Base-by-base conservation (phyloP, 805 yeast species). In the Teunomyces pallodes region DNA sequence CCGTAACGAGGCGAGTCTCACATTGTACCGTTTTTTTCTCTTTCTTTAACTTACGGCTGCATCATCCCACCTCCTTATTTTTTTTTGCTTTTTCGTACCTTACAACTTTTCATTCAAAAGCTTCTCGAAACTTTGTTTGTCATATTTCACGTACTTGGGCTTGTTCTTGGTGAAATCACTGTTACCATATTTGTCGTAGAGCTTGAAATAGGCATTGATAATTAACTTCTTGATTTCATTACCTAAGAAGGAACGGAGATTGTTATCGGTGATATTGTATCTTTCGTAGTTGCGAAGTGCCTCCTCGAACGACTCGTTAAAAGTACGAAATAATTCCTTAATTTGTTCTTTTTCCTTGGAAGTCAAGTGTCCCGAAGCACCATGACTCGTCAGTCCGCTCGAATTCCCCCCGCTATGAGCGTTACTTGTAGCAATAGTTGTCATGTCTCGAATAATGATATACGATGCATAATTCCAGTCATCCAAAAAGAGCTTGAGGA, bases 381-480 rank as follows among this genome's bases (percentile, higher is more conserved):
- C 49, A 8, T 40, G 43, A 17, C 46, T 51, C 3, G 58, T 32
- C 35, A 45, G 43, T 8, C 53, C 54, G 2, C 54, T 40, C 3
- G 53, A 40, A 20, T 41, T 47, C 3, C 56, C 57, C 5, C 71
- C 77, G 9, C 52, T 38, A 39, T 70, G 64, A 14, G 79, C 76
- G 46, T 74, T 74, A 16, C 78, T 74, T 20, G 82, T 76, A 36
- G 80, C 76, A 28, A 82, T 82, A 10, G 86, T 82, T 1, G 96
- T 86, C 56, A 86, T 86, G 57, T 87, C 96, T 77, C 74, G 55
- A 20, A 92, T 83, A 43, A 92, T 75, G 45, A 81, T 77, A 17
- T 87, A 76, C 3, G 96, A 90, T 20, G 87, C 82, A 49, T 76
- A 76, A 54, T 86, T 86, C 98, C 98, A 92, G 54, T 81, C 86